Conservation (phyloP, 2,329 filamentous ascomycete species). For the Diaporthe australafricana region DNA sequence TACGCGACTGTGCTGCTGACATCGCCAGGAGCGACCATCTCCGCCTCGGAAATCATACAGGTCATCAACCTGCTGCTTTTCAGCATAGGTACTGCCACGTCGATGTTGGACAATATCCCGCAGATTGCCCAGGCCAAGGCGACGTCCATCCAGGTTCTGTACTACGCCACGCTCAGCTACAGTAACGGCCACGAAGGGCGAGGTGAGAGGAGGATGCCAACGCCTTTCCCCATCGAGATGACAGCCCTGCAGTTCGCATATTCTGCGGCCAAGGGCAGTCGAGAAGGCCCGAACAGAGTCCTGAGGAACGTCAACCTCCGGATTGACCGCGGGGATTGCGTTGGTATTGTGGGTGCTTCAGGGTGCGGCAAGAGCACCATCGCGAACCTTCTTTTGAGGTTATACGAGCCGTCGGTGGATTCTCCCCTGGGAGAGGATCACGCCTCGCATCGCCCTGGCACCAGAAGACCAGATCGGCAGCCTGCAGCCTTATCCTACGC, state of each 20-base stretch:
- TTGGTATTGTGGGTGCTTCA: slow-evolving; percentile 84
- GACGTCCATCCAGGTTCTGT: slow-evolving; percentile 78
- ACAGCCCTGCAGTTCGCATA: slow-evolving; percentile 78
- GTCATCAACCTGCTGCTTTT: slow-evolving; percentile 89
- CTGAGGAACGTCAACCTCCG: slow-evolving; percentile 74
- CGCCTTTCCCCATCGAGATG: slow-evolving; percentile 62
- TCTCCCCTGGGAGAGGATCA: neutral
- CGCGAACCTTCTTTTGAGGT: slow-evolving; percentile 76
- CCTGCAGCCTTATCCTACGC: slow-evolving; percentile 66
- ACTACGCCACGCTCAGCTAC: slow-evolving; percentile 71
- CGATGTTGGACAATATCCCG: slow-evolving; percentile 79
- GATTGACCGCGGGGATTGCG: slow-evolving; percentile 72
- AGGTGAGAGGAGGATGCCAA: slow-evolving; percentile 51
- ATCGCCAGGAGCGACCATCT: slow-evolving; percentile 54
- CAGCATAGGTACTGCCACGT: slow-evolving; percentile 78
- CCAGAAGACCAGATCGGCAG: slow-evolving; percentile 33
- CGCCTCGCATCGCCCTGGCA: neutral
- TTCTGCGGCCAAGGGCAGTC: slow-evolving; percentile 62
- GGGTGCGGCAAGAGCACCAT: slow-evolving; percentile 95
- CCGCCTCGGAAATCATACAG: slow-evolving; percentile 72
- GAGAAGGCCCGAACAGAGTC: slow-evolving; percentile 50
- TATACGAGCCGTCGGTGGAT: slow-evolving; percentile 65
- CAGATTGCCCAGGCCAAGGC: slow-evolving; percentile 82
- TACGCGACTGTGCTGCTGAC: slow-evolving; percentile 78
- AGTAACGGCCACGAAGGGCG: slow-evolving; percentile 67